phyloP scores from a whole-genome alignment of 306 rosid genomes.

The Delonix regia region DNA sequence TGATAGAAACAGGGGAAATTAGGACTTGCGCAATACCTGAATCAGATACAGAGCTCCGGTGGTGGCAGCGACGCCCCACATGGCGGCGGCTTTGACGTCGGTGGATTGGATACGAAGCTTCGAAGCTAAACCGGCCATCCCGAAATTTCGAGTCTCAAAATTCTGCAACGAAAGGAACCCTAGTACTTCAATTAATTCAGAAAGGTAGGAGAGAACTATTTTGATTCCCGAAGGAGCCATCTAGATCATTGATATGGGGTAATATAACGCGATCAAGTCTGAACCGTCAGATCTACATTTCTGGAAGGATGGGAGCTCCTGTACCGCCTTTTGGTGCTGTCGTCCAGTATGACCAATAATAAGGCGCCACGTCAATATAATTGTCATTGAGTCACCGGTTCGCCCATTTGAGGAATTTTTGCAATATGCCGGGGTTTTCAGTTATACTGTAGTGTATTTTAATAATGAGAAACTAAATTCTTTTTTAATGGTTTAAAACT shows the following conservation, averaged over 20 bases:
- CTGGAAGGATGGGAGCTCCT: neutral
- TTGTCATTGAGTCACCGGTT: neutral
- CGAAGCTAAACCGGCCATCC: constrained; percentile 60
- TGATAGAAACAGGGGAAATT: neutral
- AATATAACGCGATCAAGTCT: neutral
- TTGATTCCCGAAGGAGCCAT: neutral
- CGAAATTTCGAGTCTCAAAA: constrained; percentile 25
- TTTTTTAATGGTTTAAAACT: no score
- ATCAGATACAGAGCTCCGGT: constrained; percentile 63
- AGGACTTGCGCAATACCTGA: constrained; percentile 47
- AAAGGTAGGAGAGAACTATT: neutral
- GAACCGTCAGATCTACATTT: neutral
- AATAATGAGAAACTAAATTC: neutral
- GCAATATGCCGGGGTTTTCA: neutral
- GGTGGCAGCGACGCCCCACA: constrained; percentile 87
- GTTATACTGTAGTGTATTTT: neutral
- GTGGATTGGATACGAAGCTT: constrained; percentile 57
- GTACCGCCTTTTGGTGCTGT: neutral
- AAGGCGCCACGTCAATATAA: neutral
- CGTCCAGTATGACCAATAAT: neutral
- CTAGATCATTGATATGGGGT: neutral
- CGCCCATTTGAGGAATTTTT: neutral
- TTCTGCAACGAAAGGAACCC: constrained; percentile 40
- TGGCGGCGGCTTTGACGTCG: constrained; percentile 74
- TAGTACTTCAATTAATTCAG: constrained; percentile 26